phyloP scores from a whole-genome alignment of 768 basidiomycete genomes.

The Collybiopsis confluens region DNA sequence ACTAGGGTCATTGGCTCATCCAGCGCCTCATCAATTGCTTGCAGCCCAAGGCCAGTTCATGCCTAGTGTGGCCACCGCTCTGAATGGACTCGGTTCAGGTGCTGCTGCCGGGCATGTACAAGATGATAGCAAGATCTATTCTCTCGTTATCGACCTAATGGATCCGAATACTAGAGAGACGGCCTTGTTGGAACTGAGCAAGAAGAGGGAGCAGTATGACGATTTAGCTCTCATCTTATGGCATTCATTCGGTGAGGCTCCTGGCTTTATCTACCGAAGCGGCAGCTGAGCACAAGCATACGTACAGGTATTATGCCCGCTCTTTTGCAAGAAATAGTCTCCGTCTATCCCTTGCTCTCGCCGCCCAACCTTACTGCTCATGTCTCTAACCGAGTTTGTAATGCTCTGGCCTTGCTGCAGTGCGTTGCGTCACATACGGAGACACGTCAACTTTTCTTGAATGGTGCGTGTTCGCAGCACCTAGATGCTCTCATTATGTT shows the following conservation, averaged over 20 bases:
- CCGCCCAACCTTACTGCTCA: conserved; percentile 96
- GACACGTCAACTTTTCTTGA: conserved; percentile 91
- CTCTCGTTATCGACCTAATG: conserved; percentile 83
- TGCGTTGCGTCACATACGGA: conserved; percentile 98
- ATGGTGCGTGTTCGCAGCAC: conserved; percentile 60
- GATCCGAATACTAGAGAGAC: conserved; percentile 81
- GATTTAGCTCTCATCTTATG: conserved; percentile 96
- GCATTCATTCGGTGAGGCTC: conserved; percentile 87
- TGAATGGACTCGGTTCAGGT: conserved; percentile 10
- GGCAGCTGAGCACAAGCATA: neutral
- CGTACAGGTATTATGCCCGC: conserved; percentile 91
- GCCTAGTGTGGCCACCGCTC: conserved; percentile 10
- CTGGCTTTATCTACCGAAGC: neutral
- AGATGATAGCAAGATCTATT: conserved; percentile 77
- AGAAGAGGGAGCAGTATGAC: conserved; percentile 98
- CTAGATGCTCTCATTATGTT: conserved; percentile 13
- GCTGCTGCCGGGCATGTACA: conserved; percentile 27
- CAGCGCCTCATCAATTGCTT: conserved; percentile 43
- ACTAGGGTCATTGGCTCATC: conserved; percentile 41
- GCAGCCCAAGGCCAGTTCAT: conserved; percentile 31
- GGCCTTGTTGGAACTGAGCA: conserved; percentile 92
- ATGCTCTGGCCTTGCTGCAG: conserved; percentile 94
- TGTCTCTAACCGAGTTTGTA: conserved; percentile 98
- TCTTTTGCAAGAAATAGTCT: conserved; percentile 94
- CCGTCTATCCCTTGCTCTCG: conserved; percentile 93